Conservation (phyloP, 495 filamentous ascomycete species). For the Physcia stellaris region DNA sequence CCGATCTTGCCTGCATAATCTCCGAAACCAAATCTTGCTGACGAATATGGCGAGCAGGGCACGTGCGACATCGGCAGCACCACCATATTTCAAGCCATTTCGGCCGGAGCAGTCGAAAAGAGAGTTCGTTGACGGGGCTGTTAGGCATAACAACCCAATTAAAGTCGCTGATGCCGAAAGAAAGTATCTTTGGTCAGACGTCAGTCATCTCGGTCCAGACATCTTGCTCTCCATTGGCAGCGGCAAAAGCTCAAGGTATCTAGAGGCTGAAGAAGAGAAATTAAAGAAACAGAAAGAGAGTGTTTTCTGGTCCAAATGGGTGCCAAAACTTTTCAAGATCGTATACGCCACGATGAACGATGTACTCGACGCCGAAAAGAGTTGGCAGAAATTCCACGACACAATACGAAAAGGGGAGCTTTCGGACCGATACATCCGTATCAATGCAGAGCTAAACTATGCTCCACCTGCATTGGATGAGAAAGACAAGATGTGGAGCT, state of each 20-base stretch:
- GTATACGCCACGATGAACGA: background rate
- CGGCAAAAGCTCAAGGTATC: background rate
- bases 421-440: conserved; percentile 2
- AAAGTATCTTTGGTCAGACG: conserved; percentile 29
- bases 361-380: conserved; percentile 1
- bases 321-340: background rate
- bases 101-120: background rate
- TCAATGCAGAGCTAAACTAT: background rate
- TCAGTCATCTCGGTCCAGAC: conserved; percentile 2
- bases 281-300: background rate
- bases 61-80: conserved; percentile 32
- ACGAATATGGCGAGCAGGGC: conserved; percentile 10
- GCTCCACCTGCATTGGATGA: conserved; percentile 5
- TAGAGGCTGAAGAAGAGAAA: background rate
- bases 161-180: conserved; percentile 30
- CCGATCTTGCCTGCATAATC: no score
- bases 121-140: background rate
- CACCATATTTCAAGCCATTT: conserved; percentile 30
- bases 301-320: background rate
- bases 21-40: no score
- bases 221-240: conserved; percentile 6
- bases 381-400: background rate
- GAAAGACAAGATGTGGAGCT: background rate
- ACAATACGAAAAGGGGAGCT: background rate
- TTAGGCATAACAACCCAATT: conserved; percentile 21